Evolutionary conservation across 345 rosid genomes (phyloP).

Genomic region (Murraya paniculata): DNA sequence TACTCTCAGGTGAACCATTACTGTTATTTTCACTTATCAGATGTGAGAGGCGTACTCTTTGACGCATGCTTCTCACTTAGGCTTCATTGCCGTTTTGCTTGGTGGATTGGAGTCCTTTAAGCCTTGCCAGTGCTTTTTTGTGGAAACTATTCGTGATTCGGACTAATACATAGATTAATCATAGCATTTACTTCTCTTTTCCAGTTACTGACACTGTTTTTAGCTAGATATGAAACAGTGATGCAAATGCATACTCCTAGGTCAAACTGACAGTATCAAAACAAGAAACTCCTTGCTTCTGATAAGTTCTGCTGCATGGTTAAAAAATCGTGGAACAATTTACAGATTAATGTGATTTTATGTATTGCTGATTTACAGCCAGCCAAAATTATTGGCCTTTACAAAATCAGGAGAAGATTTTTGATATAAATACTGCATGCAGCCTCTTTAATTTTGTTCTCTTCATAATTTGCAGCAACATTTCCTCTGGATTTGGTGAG

Average conservation of each 20-base stretch:
- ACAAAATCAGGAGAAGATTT: not conserved
- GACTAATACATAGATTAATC: conserved; percentile 1
- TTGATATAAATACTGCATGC: not conserved
- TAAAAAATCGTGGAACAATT: not conserved
- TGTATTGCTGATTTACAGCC: not conserved
- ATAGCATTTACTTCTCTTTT: not conserved
- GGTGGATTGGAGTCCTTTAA: conserved; percentile 26
- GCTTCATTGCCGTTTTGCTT: conserved; percentile 35
- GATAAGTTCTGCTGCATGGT: not conserved
- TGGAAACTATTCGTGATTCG: conserved; percentile 8
- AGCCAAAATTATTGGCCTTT: not conserved
- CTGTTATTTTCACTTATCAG: conserved; percentile 34
- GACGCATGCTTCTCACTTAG: conserved; percentile 58
- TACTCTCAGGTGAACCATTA: conserved; percentile 36
- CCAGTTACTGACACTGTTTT: not conserved
- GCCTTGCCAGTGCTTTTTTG: conserved; percentile 4
- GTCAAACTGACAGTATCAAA: not conserved
- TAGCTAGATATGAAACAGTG: not conserved
- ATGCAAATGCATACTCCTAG: conserved; percentile 1
- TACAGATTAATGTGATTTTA: not conserved
- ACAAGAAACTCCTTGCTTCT: not conserved
- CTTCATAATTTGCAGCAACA: conserved; percentile 52
- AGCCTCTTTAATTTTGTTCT: conserved; percentile 1
- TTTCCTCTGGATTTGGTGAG: conserved; percentile 95
- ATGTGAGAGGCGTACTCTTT: conserved; percentile 56